Base-by-base conservation (phyloP, 306 rosid genomes). In the Cicer judaicum region DNA sequence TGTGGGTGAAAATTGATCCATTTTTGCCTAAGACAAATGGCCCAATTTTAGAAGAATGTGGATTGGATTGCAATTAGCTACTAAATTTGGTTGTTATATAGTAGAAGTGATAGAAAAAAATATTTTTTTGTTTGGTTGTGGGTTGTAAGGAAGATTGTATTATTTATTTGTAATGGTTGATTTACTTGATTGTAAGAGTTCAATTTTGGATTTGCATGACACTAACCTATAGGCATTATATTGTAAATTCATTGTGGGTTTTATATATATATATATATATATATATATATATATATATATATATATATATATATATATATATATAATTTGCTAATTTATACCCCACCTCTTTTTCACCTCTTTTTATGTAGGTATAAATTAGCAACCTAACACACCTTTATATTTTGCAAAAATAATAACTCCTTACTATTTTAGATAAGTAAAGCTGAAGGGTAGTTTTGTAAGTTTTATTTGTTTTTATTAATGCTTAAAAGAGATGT, bases 1-100 rank as follows among this genome's bases (percentile, higher is more conserved):
- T 89, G 72, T 91, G 93, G 93, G 90, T 87, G 8, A 82, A 88
- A 39, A 78, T 91, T 16, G 88, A 89, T 76, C 93, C 92, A 1
- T 89, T 89, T 73, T 84, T 84, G 43, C 83, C 92, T 56, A 79
- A 84, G 74, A 63, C 88, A 14, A 34, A 57, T 40, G 90, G 81
- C 11, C 92, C 92, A 1, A 36, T 82, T 48, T 79, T 89, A 47
- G 93, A 85, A 79, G 92, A 89, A 76, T 89, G 97, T 48, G 92
- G 90, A 64, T 87, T 91, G 89, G 89, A 91, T 41, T 91, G 97
- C 82, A 52, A 73, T 78, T 87, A 89, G 85, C 42, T 54, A n/a
- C 82, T 53, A 59, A 41, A 5, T 61, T 52, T 69, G 9, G 36
- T 21, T 57, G 2, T 19, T 52, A 34, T 67, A 67, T 24, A 29